Evolutionary conservation across 177 flowering plant species (phyloP).

Genomic region (Vitis hybrid): DNA sequence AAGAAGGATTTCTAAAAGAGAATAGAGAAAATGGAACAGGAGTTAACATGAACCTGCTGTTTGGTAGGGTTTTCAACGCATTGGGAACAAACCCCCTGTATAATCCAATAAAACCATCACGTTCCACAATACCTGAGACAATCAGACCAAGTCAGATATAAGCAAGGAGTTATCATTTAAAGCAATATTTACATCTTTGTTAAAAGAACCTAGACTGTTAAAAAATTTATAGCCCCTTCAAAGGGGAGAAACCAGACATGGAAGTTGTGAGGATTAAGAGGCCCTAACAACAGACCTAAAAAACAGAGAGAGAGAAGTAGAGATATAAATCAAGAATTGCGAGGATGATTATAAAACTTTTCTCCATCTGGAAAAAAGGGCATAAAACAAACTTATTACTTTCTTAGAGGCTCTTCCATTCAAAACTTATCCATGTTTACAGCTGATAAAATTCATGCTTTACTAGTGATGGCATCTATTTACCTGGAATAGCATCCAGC

Average conservation of each 20-base stretch:
- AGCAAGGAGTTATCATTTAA: neutral
- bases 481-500: constrained; percentile 90
- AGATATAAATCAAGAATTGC: neutral
- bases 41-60: constrained; percentile 65
- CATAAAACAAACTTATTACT: too few species aligned
- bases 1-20: neutral
- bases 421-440: too few species aligned
- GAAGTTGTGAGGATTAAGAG: too few species aligned
- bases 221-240: too few species aligned
- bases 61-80: constrained; percentile 85
- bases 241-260: too few species aligned
- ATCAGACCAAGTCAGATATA: neutral
- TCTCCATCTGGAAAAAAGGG: too few species aligned
- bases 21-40: neutral
- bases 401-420: too few species aligned
- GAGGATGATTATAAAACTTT: too few species aligned
- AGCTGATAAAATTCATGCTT: neutral
- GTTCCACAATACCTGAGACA: constrained; percentile 64
- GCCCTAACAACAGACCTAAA: too few species aligned
- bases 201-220: too few species aligned
- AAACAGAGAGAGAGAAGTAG: neutral
- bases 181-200: too few species aligned
- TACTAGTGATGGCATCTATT: constrained; percentile 39
- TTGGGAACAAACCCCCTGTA: constrained; percentile 89
- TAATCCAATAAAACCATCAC: constrained; percentile 76